phyloP scores from a whole-genome alignment of 2,329 filamentous ascomycete genomes.

The Paradendryphiella salina region DNA sequence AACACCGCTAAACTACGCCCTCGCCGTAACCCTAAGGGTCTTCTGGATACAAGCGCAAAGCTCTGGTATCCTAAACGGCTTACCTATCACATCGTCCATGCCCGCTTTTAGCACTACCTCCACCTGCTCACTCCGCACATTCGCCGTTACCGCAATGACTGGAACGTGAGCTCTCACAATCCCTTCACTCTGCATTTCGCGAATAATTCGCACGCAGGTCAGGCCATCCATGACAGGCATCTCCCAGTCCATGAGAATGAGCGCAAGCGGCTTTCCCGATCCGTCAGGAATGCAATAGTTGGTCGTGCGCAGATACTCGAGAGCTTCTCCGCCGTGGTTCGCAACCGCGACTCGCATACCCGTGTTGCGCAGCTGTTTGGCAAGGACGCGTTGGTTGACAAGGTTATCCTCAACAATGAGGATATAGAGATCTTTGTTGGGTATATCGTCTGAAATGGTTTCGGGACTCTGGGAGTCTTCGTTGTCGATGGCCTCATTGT shows the following conservation, averaged over 20 bases:
- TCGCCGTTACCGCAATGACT: constrained; percentile 44
- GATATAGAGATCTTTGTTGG: constrained; percentile 23
- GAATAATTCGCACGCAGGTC: constrained; percentile 31
- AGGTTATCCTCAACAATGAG: constrained; percentile 48
- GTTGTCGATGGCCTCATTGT: constrained; percentile 5
- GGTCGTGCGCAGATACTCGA: constrained; percentile 41
- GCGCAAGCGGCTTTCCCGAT: constrained; percentile 16
- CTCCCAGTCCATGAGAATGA: constrained; percentile 42
- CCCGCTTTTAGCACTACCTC: constrained; percentile 35
- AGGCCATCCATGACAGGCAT: constrained; percentile 44
- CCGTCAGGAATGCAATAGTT: constrained; percentile 21
- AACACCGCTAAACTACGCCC: not conserved
- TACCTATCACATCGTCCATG: constrained; percentile 65
- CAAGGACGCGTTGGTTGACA: constrained; percentile 48
- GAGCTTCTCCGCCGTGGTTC: constrained; percentile 46
- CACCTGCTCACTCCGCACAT: constrained; percentile 41
- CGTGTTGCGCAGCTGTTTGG: constrained; percentile 45
- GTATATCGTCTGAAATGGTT: not conserved
- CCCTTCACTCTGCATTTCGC: constrained; percentile 29
- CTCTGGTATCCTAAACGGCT: constrained; percentile 63
- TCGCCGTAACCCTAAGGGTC: constrained; percentile 12
- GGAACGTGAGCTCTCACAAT: constrained; percentile 31
- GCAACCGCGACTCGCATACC: constrained; percentile 46
- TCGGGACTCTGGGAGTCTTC: not conserved
- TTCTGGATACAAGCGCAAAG: constrained; percentile 27